Conservation (phyloP, 805 yeast genomes). For the Starmerella tilneyi region DNA sequence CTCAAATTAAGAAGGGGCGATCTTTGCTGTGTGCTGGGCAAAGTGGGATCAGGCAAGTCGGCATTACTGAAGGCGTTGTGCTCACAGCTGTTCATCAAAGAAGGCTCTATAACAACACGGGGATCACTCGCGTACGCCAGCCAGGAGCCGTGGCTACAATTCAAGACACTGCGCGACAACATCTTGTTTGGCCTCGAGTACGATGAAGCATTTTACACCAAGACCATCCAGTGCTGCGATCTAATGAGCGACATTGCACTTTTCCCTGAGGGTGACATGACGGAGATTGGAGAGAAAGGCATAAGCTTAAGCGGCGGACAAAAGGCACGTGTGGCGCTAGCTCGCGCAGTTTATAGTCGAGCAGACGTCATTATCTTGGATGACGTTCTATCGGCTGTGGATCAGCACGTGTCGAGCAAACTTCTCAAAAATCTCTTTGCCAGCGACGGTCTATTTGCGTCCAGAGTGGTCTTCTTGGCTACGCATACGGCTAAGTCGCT, state of each 20-base stretch:
- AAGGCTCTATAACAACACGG: conserved; percentile 54
- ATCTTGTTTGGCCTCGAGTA: conserved; percentile 64
- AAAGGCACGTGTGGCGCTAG: conserved; percentile 81
- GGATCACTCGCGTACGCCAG: conserved; percentile 76
- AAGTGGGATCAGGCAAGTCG: conserved; percentile 85
- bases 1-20: conserved; percentile 63
- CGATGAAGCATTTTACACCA: conserved; percentile 63
- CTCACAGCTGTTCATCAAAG: conserved; percentile 63
- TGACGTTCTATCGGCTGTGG: conserved; percentile 90
- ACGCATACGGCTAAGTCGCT: conserved; percentile 81
- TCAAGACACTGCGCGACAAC: conserved; percentile 76
- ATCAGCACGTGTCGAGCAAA: conserved; percentile 74
- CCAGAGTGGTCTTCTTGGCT: conserved; percentile 67
- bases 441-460: conserved; percentile 58
- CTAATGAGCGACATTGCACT: conserved; percentile 59
- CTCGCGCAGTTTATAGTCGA: conserved; percentile 88
- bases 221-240: conserved; percentile 56
- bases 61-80: conserved; percentile 67
- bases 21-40: conserved; percentile 75
- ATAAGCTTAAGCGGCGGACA: conserved; percentile 93
- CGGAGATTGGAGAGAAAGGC: conserved; percentile 92
- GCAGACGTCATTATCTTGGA: conserved; percentile 80
- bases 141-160: conserved; percentile 90
- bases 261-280: conserved; percentile 74
- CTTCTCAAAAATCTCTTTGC: conserved; percentile 69